These are phyloP conservation scores for Nicotiana attenuata DNA, from an alignment of 257 asterid genomes.

Conservation along the genomic window DNA sequence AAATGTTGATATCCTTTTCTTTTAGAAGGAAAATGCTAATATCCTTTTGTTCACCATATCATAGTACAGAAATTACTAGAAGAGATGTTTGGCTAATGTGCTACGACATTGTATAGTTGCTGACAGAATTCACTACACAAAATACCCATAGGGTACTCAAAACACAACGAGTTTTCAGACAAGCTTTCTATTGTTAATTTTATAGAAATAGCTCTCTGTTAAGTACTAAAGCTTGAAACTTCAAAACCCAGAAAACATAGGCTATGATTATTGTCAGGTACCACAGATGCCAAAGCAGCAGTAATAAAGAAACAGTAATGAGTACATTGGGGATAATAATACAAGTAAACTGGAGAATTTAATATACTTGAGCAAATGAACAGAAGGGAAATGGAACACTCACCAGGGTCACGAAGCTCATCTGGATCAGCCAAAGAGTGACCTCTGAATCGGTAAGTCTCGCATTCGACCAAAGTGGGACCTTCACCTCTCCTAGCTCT, in stretches of 20 bases:
- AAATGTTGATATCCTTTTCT: not conserved
- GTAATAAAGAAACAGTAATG: not conserved
- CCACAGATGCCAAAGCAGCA: not conserved
- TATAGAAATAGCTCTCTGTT: not conserved
- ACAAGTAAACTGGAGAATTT: not conserved
- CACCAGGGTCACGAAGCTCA: conserved; percentile 98
- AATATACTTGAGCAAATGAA: not conserved
- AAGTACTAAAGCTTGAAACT: not conserved
- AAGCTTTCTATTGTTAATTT: not conserved
- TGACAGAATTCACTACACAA: not conserved
- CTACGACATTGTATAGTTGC: not conserved
- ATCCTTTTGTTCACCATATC: not conserved
- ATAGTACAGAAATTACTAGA: not conserved
- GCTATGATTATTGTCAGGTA: not conserved
- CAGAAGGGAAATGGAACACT: conserved; percentile 17
- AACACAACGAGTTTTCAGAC: not conserved
- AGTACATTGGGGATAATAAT: not conserved
- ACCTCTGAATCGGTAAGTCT: conserved; percentile 93
- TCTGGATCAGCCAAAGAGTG: conserved; percentile 99
- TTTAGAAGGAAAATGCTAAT: not conserved
- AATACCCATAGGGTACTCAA: not conserved
- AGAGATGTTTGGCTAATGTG: not conserved
- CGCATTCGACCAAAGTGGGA: conserved; percentile 92
- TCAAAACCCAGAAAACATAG: not conserved
- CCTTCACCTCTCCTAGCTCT: conserved; percentile 98